Percentiles rank a stretch among this genome's conserved stretches.
Conservation (phyloP, 257 asterid genomes). For the Solanum chmielewskii region DNA sequence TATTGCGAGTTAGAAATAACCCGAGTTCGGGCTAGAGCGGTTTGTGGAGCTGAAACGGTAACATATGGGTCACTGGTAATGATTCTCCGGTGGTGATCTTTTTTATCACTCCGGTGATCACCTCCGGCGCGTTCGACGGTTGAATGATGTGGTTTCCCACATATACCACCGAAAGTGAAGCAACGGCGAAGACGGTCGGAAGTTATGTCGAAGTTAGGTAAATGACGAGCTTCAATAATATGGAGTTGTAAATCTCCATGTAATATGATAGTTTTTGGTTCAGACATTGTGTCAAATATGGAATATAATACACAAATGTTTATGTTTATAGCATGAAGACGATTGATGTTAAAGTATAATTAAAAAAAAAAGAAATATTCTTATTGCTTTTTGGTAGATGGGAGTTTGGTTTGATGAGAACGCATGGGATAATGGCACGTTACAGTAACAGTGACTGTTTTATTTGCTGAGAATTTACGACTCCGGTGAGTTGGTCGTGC, state of each 20-base stretch:
- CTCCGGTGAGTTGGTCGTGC: not conserved
- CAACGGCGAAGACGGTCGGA: slow-evolving; percentile 59
- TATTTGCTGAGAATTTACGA: not conserved
- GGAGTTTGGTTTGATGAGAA: not conserved
- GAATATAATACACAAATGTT: not conserved
- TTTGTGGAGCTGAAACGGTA: slow-evolving; percentile 63
- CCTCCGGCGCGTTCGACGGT: not conserved
- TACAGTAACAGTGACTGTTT: not conserved
- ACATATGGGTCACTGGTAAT: slow-evolving; percentile 88
- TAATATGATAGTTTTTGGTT: not conserved
- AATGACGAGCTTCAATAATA: slow-evolving; percentile 52
- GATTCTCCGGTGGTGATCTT: slow-evolving; percentile 45
- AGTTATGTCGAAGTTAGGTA: slow-evolving; percentile 84
- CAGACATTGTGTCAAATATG: not conserved
- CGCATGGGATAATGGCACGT: not conserved
- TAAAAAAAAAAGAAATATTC: not conserved
- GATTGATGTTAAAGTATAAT: not conserved
- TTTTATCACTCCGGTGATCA: slow-evolving; percentile 12
- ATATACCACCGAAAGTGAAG: slow-evolving; percentile 45
- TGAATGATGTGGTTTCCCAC: slow-evolving; percentile 7
- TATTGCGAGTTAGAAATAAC: slow-evolving; percentile 56
- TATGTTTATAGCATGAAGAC: not conserved
- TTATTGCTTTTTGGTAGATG: not conserved
- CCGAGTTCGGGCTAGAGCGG: slow-evolving; percentile 78
- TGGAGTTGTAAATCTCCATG: slow-evolving; percentile 74